Conservation (phyloP, 208 protist genomes). For the Leishmania guyanensis region DNA sequence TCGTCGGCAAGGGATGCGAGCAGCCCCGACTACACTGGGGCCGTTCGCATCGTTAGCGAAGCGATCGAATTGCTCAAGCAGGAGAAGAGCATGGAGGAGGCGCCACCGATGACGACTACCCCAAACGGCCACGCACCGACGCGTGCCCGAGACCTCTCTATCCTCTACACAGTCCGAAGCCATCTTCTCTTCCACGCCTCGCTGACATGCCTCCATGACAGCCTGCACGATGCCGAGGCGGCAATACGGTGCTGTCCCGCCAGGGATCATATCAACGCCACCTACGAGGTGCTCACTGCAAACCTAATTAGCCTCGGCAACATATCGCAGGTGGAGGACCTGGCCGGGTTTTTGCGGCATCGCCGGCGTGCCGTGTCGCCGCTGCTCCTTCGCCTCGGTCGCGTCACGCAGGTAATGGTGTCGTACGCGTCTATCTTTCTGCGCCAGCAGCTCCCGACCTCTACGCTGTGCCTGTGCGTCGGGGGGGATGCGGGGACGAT, state of each 20-base stretch:
- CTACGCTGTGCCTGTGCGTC: constrained; percentile 1
- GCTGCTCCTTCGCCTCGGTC: constrained; percentile 23
- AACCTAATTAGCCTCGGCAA: constrained; percentile 34
- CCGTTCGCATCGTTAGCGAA: constrained; percentile 14
- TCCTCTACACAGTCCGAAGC: constrained; percentile 34
- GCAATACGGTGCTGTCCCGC: constrained; percentile 24
- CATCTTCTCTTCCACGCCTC: constrained; percentile 32
- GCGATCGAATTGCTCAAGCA: constrained; percentile 13
- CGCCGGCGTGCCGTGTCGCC: constrained; percentile 21
- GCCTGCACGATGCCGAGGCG: constrained; percentile 25
- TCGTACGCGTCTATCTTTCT: constrained; percentile 29
- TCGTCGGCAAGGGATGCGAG: background rate
- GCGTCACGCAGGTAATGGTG: constrained; percentile 38
- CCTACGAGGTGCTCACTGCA: constrained; percentile 29
- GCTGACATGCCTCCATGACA: constrained; percentile 21
- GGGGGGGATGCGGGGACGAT: background rate
- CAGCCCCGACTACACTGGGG: constrained; percentile 11
- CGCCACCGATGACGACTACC: background rate
- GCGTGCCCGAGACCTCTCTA: constrained; percentile 28
- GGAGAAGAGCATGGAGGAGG: background rate
- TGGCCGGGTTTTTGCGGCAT: constrained; percentile 24
- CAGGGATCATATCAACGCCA: constrained; percentile 21
- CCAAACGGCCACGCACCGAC: background rate
- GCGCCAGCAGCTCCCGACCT: constrained; percentile 17
- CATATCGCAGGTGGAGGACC: constrained; percentile 24